Evolutionary conservation across 1,284 basidiomycete species (phyloP).

Genomic region (Kwoniella shivajii): DNA sequence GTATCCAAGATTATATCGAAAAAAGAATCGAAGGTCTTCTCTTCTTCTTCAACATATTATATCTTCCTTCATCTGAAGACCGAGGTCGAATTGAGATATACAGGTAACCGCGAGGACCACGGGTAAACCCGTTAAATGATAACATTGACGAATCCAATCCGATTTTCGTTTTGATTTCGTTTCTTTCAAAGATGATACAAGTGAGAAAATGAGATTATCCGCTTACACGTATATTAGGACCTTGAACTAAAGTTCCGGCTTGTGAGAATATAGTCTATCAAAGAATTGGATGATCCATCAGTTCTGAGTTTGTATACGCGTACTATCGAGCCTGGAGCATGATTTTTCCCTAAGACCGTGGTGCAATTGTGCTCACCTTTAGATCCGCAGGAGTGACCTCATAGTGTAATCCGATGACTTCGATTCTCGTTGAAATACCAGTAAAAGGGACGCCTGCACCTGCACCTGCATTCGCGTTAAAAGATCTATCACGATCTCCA

Average conservation of each 20-base stretch:
- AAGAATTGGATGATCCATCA: not conserved
- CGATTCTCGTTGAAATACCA: conserved; percentile 64
- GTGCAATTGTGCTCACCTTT: conserved; percentile 62
- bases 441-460: conserved; percentile 36
- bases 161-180: not conserved
- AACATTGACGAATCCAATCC: too few species aligned
- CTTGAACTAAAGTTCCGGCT: conserved; percentile 86
- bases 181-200: not conserved
- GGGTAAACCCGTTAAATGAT: too few species aligned
- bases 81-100: too few species aligned
- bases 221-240: conserved; percentile 88
- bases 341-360: not conserved
- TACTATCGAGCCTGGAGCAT: too few species aligned
- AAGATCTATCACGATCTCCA: conserved; percentile 6
- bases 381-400: conserved; percentile 87
- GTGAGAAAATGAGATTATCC: conserved; percentile 22
- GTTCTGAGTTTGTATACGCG: too few species aligned
- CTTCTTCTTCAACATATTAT: too few species aligned
- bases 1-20: not conserved
- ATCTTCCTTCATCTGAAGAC: too few species aligned
- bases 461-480: conserved; percentile 15
- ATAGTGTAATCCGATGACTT: conserved; percentile 89
- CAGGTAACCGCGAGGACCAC: too few species aligned
- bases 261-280: conserved; percentile 83
- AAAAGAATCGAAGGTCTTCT: too few species aligned